Percentiles rank a stretch among this genome's conserved stretches.
These are phyloP conservation scores for Exophiala viscosa DNA, from an alignment of 2,329 filamentous ascomycete species.

Conservation along the genomic window DNA sequence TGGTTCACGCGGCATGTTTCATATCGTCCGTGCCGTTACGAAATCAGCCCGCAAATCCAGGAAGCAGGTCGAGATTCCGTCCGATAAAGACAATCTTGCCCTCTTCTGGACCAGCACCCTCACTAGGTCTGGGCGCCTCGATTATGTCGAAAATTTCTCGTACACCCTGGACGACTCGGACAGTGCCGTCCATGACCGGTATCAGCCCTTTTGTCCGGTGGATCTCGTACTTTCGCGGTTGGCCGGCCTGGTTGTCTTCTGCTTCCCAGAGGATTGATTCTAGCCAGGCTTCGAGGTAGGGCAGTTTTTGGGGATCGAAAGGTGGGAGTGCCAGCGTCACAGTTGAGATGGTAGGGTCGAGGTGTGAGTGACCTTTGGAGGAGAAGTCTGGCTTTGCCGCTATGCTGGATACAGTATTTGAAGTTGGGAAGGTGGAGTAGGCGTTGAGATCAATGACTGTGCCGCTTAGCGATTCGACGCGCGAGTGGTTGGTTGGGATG, in stretches of 20 bases:
- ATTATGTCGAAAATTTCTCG: slow-evolving; percentile 90
- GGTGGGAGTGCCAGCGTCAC: slow-evolving; percentile 65
- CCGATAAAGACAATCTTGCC: slow-evolving; percentile 49
- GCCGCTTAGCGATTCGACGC: slow-evolving; percentile 77
- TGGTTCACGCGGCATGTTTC: no score
- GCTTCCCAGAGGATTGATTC: slow-evolving; percentile 75
- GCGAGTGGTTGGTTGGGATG: slow-evolving; percentile 73
- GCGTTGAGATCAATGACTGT: slow-evolving; percentile 86
- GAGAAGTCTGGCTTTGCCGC: slow-evolving; percentile 59
- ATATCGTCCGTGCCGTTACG: not conserved
- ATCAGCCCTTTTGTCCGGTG: slow-evolving; percentile 84
- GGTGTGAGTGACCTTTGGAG: slow-evolving; percentile 78
- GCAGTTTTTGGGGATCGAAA: slow-evolving; percentile 56
- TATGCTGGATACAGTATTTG: not conserved
- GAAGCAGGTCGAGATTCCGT: slow-evolving; percentile 36
- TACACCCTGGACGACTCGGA: slow-evolving; percentile 84
- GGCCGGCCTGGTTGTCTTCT: slow-evolving; percentile 29
- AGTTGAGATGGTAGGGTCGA: slow-evolving; percentile 87
- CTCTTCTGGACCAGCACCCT: slow-evolving; percentile 25
- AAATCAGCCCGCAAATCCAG: not conserved
- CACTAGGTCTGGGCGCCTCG: slow-evolving; percentile 45
- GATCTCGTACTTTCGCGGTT: slow-evolving; percentile 62
- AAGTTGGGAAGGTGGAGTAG: slow-evolving; percentile 73
- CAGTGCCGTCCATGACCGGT: slow-evolving; percentile 58
- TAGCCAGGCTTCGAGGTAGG: slow-evolving; percentile 73